Evolutionary conservation across 768 basidiomycete genomes (phyloP), one percentile per base, ranked within the genome.

Genomic region (Tricholomella constricta): DNA sequence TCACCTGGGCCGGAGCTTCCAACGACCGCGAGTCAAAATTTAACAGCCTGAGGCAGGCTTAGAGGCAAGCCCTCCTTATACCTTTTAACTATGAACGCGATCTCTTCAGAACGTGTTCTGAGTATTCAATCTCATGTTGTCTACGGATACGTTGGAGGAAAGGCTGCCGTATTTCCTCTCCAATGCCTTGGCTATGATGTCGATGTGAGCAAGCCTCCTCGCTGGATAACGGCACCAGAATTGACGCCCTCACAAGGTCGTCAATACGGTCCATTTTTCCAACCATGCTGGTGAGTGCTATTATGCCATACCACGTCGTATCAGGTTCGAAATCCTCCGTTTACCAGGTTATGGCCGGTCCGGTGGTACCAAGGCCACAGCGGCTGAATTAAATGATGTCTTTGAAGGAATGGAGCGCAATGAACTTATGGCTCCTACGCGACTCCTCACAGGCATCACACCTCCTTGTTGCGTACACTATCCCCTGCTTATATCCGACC

Each of bases 51-150:
- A 55, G 54, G 40, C 57, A 55, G 42, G n/a, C n/a, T n/a, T 55
- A 23, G 5, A 52, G 53, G 57, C 51, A 55, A 51, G 46, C 49
- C 23, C 45, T 51, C 12, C 17, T 37, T 41, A 40, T 10, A 23
- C 48, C 19, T 29, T 31, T 22, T 22, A 29, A 48, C 43, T 34
- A 59, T 59, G 58, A 48, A 43, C 23, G 6, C 45, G 29, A 31
- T 40, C 12, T 47, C 41, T 40, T 27, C 60, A 55, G 80, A 80
- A 45, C 78, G 94, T 22, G 81, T 98, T 8, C 77, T 98, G 36
- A 94, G 91, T 61, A 83, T 98, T 45, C 96, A 98, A 62, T 93
- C 90, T 2, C 96, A 98, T 63, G 96, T 98, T 52, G 84, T 88
- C 9, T 92, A 86, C 59, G 96, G 96, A 43, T 98, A 96, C 63